Conservation (phyloP, 73 alveolate species). For the Uronychia setigera region DNA sequence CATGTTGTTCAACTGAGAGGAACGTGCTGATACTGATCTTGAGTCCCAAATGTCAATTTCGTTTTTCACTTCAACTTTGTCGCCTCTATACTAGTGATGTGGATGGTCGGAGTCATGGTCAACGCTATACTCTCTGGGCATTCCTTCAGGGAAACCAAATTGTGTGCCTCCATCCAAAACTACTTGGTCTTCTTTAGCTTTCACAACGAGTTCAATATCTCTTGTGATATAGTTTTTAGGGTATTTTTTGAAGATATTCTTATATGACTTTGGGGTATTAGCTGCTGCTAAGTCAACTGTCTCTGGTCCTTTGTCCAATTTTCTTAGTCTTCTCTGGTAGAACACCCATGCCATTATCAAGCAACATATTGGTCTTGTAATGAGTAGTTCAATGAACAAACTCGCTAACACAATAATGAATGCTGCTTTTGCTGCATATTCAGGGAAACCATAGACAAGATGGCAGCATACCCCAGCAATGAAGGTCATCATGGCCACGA, state of each 20-base stretch:
- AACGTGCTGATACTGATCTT: neutral
- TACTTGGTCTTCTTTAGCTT: neutral
- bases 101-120: neutral
- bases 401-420: neutral
- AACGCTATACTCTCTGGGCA: neutral
- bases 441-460: neutral
- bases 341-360: neutral
- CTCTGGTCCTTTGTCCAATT: neutral
- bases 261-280: neutral
- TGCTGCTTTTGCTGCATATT: neutral
- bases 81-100: neutral
- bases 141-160: neutral
- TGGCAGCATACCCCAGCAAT: neutral
- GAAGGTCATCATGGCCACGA: neutral
- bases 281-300: neutral
- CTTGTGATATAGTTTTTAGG: constrained; percentile 15
- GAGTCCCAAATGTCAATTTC: neutral
- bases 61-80: neutral
- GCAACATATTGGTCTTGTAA: constrained; percentile 5
- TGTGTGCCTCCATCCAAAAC: neutral
- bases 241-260: constrained; percentile 5
- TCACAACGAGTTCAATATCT: constrained; percentile 1
- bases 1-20: neutral
- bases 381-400: neutral
- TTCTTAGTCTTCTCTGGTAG: neutral